Evolutionary conservation across 176 grass and related monocot species (phyloP), one percentile per base, ranked within the genome.

Genomic region (Carex pumila): DNA sequence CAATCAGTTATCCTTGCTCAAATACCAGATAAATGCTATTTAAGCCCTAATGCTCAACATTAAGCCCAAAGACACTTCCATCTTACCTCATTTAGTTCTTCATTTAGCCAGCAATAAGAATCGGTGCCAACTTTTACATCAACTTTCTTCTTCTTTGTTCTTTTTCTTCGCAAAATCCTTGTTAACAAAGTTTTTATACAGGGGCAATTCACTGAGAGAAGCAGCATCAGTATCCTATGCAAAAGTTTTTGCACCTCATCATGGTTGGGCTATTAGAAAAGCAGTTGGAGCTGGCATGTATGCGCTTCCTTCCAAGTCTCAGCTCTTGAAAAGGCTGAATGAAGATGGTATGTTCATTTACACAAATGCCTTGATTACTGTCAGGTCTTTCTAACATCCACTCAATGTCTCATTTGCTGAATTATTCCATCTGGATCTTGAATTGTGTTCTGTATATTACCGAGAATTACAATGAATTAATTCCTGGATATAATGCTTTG

Each of bases 221-320:
- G 91, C 92, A 1, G 93, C 93, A n/a, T 92, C 95, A 77, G 79
- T 85, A 52, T 88, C 95, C 74, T 98, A 95, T 86, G 91, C 86
- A 58, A 85, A 88, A 84, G 95, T 98, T 47, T 93, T 98, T 86
- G 91, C 95, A 86, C 90, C 95, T 86, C 91, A 98, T 81, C 92
- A 95, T 85, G 89, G 89, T 45, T 93, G 95, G 91, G 88, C 91
- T 81, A 92, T 95, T 88, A 90, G 91, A 88, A 98, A 93, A 85
- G 95, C 95, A 34, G 91, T 98, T 77, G 88, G 86, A 66, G 89
- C 88, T 53, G 95, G 92, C 85, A 98, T 98, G 92, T 98, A 98
- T 41, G 86, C 85, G 0, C 91, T 98, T 85, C 92, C 95, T 58
- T 90, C 92, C 13, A 98, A 98, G 57, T 90, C 92, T 8, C 95